phyloP scores from a whole-genome alignment of 768 basidiomycete species.

The Boletus eberwhitei region DNA sequence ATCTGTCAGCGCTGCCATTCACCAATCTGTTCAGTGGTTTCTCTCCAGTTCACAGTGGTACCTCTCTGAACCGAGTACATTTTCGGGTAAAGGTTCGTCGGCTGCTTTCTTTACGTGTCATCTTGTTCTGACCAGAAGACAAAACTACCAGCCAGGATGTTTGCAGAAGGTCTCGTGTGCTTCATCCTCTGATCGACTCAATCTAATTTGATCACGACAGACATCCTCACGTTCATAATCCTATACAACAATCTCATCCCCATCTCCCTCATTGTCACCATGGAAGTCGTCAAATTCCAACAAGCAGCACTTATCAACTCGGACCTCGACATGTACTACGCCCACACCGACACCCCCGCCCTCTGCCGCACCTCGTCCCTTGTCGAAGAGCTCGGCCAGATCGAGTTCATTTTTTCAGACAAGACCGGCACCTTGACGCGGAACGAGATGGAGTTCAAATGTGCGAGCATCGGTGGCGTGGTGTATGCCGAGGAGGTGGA shows the following conservation, averaged over 20 bases:
- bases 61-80: constrained; percentile 58
- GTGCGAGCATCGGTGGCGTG: constrained; percentile 83
- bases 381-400: constrained; percentile 97
- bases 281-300: constrained; percentile 99
- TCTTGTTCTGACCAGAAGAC: background rate
- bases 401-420: constrained; percentile 94
- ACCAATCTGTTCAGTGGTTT: constrained; percentile 58
- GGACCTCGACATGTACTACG: constrained; percentile 98
- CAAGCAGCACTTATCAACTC: constrained; percentile 97
- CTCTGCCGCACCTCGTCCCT: constrained; percentile 97
- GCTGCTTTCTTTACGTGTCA: background rate
- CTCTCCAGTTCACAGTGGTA: constrained; percentile 90
- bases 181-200: background rate
- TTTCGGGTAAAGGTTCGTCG: constrained; percentile 60
- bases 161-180: constrained; percentile 68
- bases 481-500: constrained; percentile 92
- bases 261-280: constrained; percentile 98
- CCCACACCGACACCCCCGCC: constrained; percentile 91
- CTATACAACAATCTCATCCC: constrained; percentile 99
- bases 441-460: constrained; percentile 97
- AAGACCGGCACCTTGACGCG: constrained; percentile 94
- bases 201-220: constrained; percentile 38
- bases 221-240: constrained; percentile 97
- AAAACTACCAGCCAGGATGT: constrained; percentile 54
- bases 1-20: background rate